phyloP scores from a whole-genome alignment of 352 stramenopile genomes.

The Peronospora destructor region DNA sequence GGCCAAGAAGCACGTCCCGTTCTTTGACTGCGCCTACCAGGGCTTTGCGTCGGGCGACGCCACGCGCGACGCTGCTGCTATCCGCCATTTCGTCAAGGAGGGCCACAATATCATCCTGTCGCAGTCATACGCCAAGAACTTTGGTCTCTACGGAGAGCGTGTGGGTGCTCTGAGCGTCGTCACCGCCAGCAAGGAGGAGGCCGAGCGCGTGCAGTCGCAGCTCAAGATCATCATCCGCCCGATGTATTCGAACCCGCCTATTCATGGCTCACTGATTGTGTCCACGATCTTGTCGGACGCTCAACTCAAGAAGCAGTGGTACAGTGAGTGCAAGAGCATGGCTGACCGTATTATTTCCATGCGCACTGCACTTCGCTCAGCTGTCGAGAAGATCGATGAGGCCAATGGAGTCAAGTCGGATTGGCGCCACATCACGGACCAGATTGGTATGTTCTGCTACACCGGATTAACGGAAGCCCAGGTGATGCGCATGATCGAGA shows the following conservation, averaged over 20 bases:
- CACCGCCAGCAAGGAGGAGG: constrained; percentile 90
- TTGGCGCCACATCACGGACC: constrained; percentile 97
- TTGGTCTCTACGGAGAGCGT: constrained; percentile 99
- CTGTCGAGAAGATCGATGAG: constrained; percentile 76
- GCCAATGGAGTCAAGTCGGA: constrained; percentile 74
- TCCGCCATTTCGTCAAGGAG: constrained; percentile 97
- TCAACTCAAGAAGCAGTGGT: constrained; percentile 90
- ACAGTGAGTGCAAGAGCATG: constrained; percentile 94
- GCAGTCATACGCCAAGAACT: constrained; percentile 99
- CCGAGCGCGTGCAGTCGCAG: constrained; percentile 92
- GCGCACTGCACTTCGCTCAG: constrained; percentile 76
- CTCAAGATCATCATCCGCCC: constrained; percentile 98
- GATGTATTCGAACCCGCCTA: constrained; percentile 99
- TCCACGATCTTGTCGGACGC: constrained; percentile 92
- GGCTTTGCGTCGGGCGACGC: constrained; percentile 97
- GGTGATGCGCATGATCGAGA: constrained; percentile 89
- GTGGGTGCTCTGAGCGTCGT: constrained; percentile 96
- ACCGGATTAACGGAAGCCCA: constrained; percentile 94
- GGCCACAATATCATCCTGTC: constrained; percentile 95
- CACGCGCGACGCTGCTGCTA: constrained; percentile 90
- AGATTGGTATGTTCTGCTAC: constrained; percentile 99
- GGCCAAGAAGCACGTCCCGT: constrained; percentile 92
- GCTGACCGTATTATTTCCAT: constrained; percentile 94
- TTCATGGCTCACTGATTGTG: constrained; percentile 97
- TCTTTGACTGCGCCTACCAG: constrained; percentile 99